A percentile compares a stretch with the other conserved stretches of the same genome.
phyloP scores from a whole-genome alignment of 2,329 filamentous ascomycete genomes.

The Xylaria sp. region DNA sequence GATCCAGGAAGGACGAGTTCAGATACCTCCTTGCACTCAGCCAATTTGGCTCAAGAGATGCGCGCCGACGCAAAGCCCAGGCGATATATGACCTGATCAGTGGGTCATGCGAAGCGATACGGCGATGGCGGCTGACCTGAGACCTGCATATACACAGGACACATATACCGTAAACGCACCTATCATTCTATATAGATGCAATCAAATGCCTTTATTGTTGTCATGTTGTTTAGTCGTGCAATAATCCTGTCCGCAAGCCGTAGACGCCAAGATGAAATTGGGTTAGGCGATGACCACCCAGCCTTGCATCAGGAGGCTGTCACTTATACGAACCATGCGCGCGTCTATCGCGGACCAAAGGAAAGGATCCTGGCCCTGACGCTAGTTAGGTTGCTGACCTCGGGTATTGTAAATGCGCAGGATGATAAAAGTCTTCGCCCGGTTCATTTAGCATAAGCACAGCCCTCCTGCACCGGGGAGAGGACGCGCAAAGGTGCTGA shows the following conservation, averaged over 20 bases:
- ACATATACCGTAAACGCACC: background rate
- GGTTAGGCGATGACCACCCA: constrained; percentile 13
- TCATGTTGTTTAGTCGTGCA: background rate
- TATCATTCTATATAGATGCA: background rate
- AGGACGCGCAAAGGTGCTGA: background rate
- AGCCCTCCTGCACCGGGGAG: background rate
- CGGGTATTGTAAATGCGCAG: background rate
- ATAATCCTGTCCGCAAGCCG: background rate
- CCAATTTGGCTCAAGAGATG: background rate
- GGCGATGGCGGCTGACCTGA: constrained; percentile 18
- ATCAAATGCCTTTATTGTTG: background rate
- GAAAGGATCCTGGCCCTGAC: constrained; percentile 5
- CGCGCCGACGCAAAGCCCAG: background rate
- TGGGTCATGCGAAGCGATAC: constrained; percentile 10
- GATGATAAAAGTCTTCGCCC: background rate
- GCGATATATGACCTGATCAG: background rate
- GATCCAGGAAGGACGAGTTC: no score
- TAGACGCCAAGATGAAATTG: constrained; percentile 13
- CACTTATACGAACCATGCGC: background rate
- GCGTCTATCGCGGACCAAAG: constrained; percentile 7
- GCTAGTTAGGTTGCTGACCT: background rate
- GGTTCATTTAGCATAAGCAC: background rate
- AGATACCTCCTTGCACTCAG: background rate
- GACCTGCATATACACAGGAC: background rate
- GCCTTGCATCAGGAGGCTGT: constrained; percentile 27